These are phyloP conservation scores for Barnettozyma vustinii DNA, from an alignment of 805 yeast species.

Conservation along the genomic window DNA sequence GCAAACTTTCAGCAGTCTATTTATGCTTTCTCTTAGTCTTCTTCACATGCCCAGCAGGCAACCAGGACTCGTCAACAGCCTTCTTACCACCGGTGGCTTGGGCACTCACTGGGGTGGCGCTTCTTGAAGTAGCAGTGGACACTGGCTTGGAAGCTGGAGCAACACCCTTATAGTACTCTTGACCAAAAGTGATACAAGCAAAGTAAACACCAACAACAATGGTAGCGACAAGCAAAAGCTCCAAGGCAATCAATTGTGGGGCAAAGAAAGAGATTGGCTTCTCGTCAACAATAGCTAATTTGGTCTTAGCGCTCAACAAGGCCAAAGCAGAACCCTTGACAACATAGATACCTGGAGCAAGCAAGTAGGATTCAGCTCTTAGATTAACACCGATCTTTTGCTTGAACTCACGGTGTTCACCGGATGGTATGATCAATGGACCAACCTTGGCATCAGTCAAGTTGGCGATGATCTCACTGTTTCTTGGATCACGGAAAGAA, in stretches of 20 bases:
- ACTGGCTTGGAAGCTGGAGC: constrained; percentile 23
- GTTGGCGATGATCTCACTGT: constrained; percentile 49
- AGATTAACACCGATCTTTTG: constrained; percentile 60
- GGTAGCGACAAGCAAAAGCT: constrained; percentile 44
- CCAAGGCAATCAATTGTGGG: constrained; percentile 65
- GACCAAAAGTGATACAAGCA: constrained; percentile 39
- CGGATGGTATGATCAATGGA: constrained; percentile 47
- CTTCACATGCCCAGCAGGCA: constrained; percentile 50
- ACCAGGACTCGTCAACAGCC: constrained; percentile 46
- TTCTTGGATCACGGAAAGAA: constrained; percentile 47
- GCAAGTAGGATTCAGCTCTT: constrained; percentile 48
- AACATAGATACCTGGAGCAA: constrained; percentile 57
- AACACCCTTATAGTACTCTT: constrained; percentile 36
- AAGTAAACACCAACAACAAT: constrained; percentile 47
- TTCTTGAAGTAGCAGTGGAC: constrained; percentile 1
- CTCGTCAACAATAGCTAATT: constrained; percentile 55
- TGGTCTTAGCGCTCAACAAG: constrained; percentile 52
- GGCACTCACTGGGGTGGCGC: constrained; percentile 11
- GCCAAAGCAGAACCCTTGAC: constrained; percentile 44
- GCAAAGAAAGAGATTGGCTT: constrained; percentile 63
- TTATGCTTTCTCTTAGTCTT: constrained; percentile 28
- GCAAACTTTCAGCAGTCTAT: constrained; percentile 6
- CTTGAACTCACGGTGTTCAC: constrained; percentile 42
- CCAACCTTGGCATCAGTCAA: constrained; percentile 62
- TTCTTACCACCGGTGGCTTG: constrained; percentile 26